phyloP scores from a whole-genome alignment of 306 rosid species.

The Trifolium subterraneum region DNA sequence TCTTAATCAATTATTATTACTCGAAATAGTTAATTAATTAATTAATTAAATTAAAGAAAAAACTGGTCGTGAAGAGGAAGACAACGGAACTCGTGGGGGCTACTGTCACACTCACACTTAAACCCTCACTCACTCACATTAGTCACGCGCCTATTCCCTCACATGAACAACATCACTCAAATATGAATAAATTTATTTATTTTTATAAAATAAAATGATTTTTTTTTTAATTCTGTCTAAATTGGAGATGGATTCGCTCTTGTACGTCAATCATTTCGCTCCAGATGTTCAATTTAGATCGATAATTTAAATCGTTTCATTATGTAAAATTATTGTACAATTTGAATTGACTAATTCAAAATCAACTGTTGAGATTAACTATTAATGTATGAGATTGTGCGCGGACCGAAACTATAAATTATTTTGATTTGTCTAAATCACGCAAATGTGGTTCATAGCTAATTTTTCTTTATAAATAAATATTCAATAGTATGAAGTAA shows the following conservation, averaged over 20 bases:
- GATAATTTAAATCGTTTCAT: no score
- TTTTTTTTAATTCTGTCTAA: no score
- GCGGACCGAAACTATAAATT: no score
- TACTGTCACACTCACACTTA: slow-evolving; percentile 18
- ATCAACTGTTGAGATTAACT: no score
- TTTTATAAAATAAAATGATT: no score
- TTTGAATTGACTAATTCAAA: no score
- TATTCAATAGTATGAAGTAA: background rate
- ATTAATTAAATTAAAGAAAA: background rate
- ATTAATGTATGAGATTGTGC: no score
- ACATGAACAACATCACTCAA: background rate
- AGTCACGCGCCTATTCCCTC: slow-evolving; percentile 37
- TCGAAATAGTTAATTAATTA: background rate
- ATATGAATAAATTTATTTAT: background rate
- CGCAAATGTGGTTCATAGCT: no score
- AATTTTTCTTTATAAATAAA: no score
- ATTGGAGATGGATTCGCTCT: background rate
- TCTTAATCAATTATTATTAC: background rate
- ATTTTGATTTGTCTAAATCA: no score
- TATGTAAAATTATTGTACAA: no score
- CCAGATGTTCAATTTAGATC: no score
- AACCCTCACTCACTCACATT: background rate
- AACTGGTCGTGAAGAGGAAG: slow-evolving; percentile 30
- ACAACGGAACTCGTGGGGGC: slow-evolving; percentile 44
- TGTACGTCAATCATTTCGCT: fast-evolving